phyloP scores from a whole-genome alignment of 2,329 filamentous ascomycete species.

The Apiospora aurea region DNA sequence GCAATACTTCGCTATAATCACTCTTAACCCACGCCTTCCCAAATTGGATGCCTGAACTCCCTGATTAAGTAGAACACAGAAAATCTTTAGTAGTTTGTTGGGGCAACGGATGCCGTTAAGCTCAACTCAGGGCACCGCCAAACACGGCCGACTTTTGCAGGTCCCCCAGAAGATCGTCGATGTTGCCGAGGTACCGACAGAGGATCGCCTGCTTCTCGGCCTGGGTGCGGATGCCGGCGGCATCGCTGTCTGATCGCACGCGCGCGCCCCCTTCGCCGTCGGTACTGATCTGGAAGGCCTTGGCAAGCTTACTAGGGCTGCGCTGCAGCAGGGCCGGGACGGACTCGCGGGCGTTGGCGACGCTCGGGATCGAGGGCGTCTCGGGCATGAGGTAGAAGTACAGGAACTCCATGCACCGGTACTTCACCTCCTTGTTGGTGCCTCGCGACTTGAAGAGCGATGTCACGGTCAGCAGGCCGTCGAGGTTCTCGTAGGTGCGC shows the following conservation, averaged over 20 bases:
- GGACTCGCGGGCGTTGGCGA: conserved; percentile 52
- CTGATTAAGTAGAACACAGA: conserved; percentile 4
- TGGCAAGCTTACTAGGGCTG: conserved; percentile 72
- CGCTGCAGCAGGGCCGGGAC: conserved; percentile 65
- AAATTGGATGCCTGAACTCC: neutral
- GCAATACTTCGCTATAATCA: conserved; percentile 2
- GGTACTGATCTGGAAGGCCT: conserved; percentile 52
- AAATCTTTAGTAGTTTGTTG: neutral
- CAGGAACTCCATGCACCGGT: conserved; percentile 95
- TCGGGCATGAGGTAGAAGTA: conserved; percentile 99
- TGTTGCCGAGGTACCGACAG: conserved; percentile 79
- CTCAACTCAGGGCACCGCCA: conserved; percentile 59
- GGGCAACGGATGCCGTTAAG: neutral
- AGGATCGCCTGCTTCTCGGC: conserved; percentile 84
- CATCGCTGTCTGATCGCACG: conserved; percentile 45
- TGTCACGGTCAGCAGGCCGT: conserved; percentile 90
- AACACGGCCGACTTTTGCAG: conserved; percentile 77
- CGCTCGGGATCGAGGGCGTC: conserved; percentile 63
- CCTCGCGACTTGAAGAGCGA: conserved; percentile 90
- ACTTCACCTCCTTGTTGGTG: conserved; percentile 87
- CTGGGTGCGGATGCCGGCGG: conserved; percentile 66
- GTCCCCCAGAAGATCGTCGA: conserved; percentile 85
- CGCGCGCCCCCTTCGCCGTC: conserved; percentile 39
- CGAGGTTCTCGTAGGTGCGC: conserved; percentile 88
- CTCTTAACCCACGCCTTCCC: neutral